phyloP scores from a whole-genome alignment of 208 protist species.

The Polymyxa betae region DNA sequence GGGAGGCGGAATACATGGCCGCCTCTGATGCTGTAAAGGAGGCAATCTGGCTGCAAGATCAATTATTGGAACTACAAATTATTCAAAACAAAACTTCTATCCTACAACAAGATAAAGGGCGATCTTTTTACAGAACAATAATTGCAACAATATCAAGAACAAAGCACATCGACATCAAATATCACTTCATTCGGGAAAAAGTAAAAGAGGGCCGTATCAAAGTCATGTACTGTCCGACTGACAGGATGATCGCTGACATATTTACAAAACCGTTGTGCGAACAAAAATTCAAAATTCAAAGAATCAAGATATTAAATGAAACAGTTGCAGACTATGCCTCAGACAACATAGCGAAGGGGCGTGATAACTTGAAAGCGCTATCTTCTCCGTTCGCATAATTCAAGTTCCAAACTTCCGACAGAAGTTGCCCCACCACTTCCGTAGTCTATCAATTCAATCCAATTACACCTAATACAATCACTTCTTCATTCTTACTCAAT shows the following conservation, averaged over 20 bases:
- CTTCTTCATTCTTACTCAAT: background rate
- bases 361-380: background rate
- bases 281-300: constrained; percentile 11
- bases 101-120: background rate
- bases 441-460: background rate
- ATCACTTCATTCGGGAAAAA: constrained; percentile 39
- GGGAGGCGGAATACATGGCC: too few species aligned
- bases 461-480: background rate
- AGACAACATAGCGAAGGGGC: background rate
- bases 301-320: background rate
- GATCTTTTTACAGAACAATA: background rate
- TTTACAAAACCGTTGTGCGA: constrained; percentile 42
- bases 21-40: background rate
- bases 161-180: constrained; percentile 2
- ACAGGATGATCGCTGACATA: background rate
- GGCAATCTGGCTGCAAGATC: background rate
- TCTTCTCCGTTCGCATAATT: background rate
- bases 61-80: background rate
- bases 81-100: background rate
- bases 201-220: background rate
- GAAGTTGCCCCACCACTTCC: background rate
- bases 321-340: background rate
- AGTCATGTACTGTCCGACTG: background rate
- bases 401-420: background rate
- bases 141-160: constrained; percentile 28